Base-by-base conservation (phyloP, 2,329 filamentous ascomycete genomes). In the Aureobasidium sp. region DNA sequence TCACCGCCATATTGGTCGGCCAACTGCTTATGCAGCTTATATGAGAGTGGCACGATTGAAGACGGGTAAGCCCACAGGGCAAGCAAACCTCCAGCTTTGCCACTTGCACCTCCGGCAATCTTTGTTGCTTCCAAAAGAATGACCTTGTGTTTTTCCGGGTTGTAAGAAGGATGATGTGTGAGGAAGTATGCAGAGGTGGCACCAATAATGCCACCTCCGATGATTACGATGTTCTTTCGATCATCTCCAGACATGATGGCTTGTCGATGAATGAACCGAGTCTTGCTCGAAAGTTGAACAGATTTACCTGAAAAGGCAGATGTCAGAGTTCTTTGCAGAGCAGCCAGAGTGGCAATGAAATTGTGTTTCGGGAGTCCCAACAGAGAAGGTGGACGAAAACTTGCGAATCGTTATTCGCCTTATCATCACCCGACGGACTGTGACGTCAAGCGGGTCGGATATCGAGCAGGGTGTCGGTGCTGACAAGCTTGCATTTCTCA, bases 31-130 rank as follows among this genome's bases (percentile, higher is more conserved):
- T 97, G 93, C 14, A 97, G 75, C 42, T 78, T 79, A 70, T 90
- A 97, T 55, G 88, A 94, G 37, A 97, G 74, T 0, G 88, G 88
- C 0, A 96, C 91, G 34, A 97, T 81, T 62, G 80, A 85, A 54
- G 75, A 76, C 0, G 93, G 93, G 64, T 95, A 96, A 1, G 91
- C 93, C 90, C 91, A 97, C 14, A 90, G 75, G 1, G 85, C 93
- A 19, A 98, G 78, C 4, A 98, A 76, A 1, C 93, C 93, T 14
- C 93, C 93, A 0, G 93, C 91, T 71, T 96, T 97, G 35, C 93
- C 93, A 7, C 90, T 95, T 32, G 93, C 91, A 21, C 88, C 91
- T n/a, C 88, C 82, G 6, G 93, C 93, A 59, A 97, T 84, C 39
- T 83, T 78, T 3, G 83, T 83, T 0, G 93, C 90, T 74, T 98